phyloP scores from a whole-genome alignment of 2,329 filamentous ascomycete genomes.

The Nothophaeocryptopus gaeumannii region DNA sequence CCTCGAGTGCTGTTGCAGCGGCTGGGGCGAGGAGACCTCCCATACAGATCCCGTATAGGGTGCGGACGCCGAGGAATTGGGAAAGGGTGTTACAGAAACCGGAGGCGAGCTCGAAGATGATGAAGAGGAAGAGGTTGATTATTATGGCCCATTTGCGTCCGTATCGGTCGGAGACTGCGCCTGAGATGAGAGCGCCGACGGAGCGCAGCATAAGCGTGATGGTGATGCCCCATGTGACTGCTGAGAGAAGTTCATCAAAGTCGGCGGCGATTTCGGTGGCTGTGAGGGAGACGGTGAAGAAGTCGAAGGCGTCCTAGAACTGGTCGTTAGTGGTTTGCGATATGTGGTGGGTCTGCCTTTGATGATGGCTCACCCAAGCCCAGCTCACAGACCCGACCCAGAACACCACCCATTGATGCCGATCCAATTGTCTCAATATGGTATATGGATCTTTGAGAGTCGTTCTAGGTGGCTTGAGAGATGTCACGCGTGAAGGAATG shows the following conservation, averaged over 20 bases:
- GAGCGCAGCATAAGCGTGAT: slow-evolving; percentile 35
- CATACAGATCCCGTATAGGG: slow-evolving; percentile 41
- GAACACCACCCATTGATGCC: slow-evolving; percentile 36
- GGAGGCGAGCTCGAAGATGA: slow-evolving; percentile 38
- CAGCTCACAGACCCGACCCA: slow-evolving; percentile 34
- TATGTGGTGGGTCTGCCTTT: too few species aligned
- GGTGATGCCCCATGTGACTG: slow-evolving; percentile 21
- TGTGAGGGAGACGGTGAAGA: slow-evolving; percentile 13
- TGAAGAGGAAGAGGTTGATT: slow-evolving; percentile 36
- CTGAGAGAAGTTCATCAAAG: slow-evolving; percentile 3
- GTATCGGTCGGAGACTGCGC: slow-evolving; percentile 30
- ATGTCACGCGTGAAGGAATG: slow-evolving; percentile 19
- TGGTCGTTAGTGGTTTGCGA: too few species aligned
- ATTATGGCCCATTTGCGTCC: slow-evolving; percentile 39
- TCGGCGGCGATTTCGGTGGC: slow-evolving; percentile 10
- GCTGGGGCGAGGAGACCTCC: slow-evolving; percentile 35
- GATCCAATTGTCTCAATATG: slow-evolving; percentile 30
- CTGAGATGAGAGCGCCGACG: slow-evolving; percentile 32
- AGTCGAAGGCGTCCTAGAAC: slow-evolving; percentile 53
- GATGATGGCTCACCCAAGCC: slow-evolving; percentile 49
- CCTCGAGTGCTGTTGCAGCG: slow-evolving; percentile 41
- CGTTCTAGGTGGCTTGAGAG: slow-evolving; percentile 20
- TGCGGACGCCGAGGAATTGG: slow-evolving; percentile 39
- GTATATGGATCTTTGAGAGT: slow-evolving; percentile 29
- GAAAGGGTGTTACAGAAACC: slow-evolving; percentile 37